phyloP scores from a whole-genome alignment of 2,329 filamentous ascomycete species.

The Eurotiales sp. region DNA sequence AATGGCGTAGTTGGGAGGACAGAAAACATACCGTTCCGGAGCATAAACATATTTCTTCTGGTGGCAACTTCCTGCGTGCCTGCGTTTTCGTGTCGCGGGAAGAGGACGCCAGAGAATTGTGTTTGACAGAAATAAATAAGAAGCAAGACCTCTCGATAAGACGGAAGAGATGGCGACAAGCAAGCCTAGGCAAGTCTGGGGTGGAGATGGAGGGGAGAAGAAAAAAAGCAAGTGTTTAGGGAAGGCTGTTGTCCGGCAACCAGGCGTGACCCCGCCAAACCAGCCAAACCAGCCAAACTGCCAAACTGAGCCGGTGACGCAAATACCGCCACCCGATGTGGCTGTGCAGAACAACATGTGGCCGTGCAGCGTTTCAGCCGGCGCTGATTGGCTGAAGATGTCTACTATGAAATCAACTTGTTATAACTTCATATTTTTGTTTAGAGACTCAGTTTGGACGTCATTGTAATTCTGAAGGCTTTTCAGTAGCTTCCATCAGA shows the following conservation, averaged over 20 bases:
- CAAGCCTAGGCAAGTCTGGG: background rate
- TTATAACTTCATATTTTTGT: too few relatives aligned
- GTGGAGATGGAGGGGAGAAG: background rate
- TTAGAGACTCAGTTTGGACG: too few relatives aligned
- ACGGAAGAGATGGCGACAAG: background rate
- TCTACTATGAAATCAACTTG: background rate
- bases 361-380: background rate
- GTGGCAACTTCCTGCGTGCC: slow-evolving; percentile 20
- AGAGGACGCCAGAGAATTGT: background rate
- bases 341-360: slow-evolving; percentile 12
- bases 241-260: slow-evolving; percentile 18
- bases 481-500: too few relatives aligned
- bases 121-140: background rate
- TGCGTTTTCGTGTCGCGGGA: background rate
- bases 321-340: slow-evolving; percentile 6
- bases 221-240: slow-evolving; percentile 9
- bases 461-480: too few relatives aligned
- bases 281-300: background rate
- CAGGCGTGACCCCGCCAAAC: slow-evolving; percentile 8
- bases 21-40: slow-evolving; percentile 51
- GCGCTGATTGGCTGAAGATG: background rate
- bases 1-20: slow-evolving; percentile 23
- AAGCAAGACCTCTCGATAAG: too few relatives aligned
- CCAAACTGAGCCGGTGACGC: slow-evolving; percentile 2
- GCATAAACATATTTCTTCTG: slow-evolving; percentile 51